These are phyloP conservation scores for Limonomyces culmigenus DNA, from an alignment of 1,284 basidiomycete species.

Conservation along the genomic window DNA sequence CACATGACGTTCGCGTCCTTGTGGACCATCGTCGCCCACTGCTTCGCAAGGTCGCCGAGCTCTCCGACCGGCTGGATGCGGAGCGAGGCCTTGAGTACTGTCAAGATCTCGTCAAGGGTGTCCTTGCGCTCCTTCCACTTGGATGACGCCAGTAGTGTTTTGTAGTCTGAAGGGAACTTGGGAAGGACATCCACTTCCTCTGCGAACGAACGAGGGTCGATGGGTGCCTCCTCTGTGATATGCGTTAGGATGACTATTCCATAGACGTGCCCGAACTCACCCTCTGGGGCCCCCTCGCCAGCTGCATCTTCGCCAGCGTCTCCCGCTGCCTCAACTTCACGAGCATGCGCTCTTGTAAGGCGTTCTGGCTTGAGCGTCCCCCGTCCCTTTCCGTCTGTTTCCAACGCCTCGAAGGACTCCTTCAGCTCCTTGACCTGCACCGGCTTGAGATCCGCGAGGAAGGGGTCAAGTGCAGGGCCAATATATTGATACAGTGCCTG, in stretches of 20 bases:
- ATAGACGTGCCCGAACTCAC: slow-evolving; percentile 9
- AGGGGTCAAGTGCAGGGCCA: slow-evolving; percentile 77
- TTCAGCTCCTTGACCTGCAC: slow-evolving; percentile 97
- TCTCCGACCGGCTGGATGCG: slow-evolving; percentile 69
- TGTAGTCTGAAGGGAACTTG: slow-evolving; percentile 62
- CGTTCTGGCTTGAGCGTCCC: slow-evolving; percentile 69
- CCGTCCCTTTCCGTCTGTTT: slow-evolving; percentile 69
- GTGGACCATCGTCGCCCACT: slow-evolving; percentile 69
- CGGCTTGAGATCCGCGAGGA: slow-evolving; percentile 86
- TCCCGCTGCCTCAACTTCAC: slow-evolving; percentile 46
- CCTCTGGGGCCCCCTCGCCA: slow-evolving; percentile 20
- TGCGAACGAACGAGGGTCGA: slow-evolving; percentile 73
- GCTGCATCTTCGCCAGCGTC: slow-evolving; percentile 26
- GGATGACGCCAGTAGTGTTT: slow-evolving; percentile 63
- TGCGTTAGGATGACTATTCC: background rate
- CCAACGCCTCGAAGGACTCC: slow-evolving; percentile 76
- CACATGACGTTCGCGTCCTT: slow-evolving; percentile 94
- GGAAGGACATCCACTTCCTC: slow-evolving; percentile 72
- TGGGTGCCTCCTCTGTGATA: slow-evolving; percentile 24
- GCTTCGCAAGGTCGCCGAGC: slow-evolving; percentile 57
- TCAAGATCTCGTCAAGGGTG: slow-evolving; percentile 71
- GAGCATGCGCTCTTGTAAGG: slow-evolving; percentile 62
- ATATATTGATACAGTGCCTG: slow-evolving; percentile 79
- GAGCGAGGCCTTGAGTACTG: slow-evolving; percentile 55
- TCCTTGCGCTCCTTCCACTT: slow-evolving; percentile 99